Evolutionary conservation across 352 stramenopile species (phyloP).

Genomic region (Phytophthora citricola): DNA sequence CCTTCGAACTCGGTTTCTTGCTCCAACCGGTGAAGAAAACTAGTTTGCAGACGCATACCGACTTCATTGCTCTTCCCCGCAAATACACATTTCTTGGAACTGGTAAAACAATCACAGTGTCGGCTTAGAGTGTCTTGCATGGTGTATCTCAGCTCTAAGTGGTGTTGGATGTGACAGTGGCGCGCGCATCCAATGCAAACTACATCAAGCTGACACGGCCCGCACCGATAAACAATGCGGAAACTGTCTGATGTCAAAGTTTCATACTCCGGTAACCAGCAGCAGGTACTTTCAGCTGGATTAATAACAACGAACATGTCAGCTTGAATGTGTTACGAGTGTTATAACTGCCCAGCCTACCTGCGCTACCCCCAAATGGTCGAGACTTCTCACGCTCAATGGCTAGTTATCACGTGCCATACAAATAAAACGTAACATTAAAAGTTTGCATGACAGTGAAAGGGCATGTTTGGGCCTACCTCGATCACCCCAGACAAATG

Average conservation of each 20-base stretch:
- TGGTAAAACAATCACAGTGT: constrained; percentile 57
- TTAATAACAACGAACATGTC: neutral
- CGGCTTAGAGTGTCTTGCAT: constrained; percentile 61
- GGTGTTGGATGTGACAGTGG: constrained; percentile 68
- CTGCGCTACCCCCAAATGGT: constrained; percentile 51
- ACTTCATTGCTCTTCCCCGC: constrained; percentile 20
- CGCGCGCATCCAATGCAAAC: constrained; percentile 79
- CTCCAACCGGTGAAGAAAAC: constrained; percentile 17
- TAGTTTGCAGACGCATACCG: constrained; percentile 1
- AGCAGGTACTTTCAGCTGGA: constrained; percentile 58
- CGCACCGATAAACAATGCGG: constrained; percentile 70
- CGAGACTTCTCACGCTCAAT: constrained; percentile 37
- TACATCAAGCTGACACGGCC: constrained; percentile 51
- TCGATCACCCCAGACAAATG: constrained; percentile 83
- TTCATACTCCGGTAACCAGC: constrained; percentile 56
- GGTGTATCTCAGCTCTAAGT: constrained; percentile 63
- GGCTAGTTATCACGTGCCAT: constrained; percentile 17
- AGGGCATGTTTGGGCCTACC: constrained; percentile 29
- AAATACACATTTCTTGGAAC: constrained; percentile 42
- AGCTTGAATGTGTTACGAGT: neutral
- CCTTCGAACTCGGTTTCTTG: constrained; percentile 63
- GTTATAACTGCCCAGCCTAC: constrained; percentile 19
- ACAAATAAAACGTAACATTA: neutral
- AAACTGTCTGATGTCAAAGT: constrained; percentile 79
- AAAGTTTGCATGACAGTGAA: neutral